phyloP scores from a whole-genome alignment of 2,329 filamentous ascomycete species.

The Pseudocercospora eumusae region DNA sequence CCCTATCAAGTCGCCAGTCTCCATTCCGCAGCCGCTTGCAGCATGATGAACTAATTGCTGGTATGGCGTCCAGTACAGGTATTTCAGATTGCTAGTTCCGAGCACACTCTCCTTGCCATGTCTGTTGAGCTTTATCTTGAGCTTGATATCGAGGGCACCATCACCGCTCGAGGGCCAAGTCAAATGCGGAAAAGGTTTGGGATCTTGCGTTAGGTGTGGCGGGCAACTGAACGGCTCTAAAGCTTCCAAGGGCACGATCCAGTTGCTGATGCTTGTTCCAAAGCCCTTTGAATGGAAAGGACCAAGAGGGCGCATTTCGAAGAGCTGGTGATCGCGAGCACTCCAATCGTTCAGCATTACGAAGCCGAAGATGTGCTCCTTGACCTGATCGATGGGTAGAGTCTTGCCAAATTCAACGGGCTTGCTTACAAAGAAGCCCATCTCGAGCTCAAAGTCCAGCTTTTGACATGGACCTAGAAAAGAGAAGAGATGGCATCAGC shows the following conservation, averaged over 20 bases:
- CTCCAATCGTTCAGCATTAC: conserved; percentile 66
- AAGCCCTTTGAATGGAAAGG: conserved; percentile 65
- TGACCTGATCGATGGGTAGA: conserved; percentile 46
- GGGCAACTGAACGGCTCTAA: conserved; percentile 45
- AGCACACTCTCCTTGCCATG: conserved; percentile 29
- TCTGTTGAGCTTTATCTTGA: conserved; percentile 36
- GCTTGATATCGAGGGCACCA: conserved; percentile 38
- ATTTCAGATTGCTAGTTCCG: conserved; percentile 39
- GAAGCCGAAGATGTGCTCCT: conserved; percentile 63
- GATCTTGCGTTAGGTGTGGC: conserved; percentile 34
- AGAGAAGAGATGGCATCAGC: background rate
- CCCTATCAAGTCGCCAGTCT: conserved; percentile 48
- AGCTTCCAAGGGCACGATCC: conserved; percentile 63
- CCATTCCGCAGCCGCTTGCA: conserved; percentile 45
- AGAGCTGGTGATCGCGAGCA: conserved; percentile 57
- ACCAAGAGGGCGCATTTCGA: conserved; percentile 63
- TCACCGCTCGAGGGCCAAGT: conserved; percentile 29
- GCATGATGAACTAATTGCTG: conserved; percentile 50
- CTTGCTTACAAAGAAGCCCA: conserved; percentile 49
- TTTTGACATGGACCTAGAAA: conserved; percentile 35
- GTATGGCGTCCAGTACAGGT: conserved; percentile 51
- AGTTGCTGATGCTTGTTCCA: conserved; percentile 61
- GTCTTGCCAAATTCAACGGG: conserved; percentile 44
- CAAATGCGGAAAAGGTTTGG: conserved; percentile 34
- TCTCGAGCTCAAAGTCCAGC: conserved; percentile 54